Evolutionary conservation across 495 filamentous ascomycete genomes (phyloP).

Genomic region (Aspergillus sparsus): DNA sequence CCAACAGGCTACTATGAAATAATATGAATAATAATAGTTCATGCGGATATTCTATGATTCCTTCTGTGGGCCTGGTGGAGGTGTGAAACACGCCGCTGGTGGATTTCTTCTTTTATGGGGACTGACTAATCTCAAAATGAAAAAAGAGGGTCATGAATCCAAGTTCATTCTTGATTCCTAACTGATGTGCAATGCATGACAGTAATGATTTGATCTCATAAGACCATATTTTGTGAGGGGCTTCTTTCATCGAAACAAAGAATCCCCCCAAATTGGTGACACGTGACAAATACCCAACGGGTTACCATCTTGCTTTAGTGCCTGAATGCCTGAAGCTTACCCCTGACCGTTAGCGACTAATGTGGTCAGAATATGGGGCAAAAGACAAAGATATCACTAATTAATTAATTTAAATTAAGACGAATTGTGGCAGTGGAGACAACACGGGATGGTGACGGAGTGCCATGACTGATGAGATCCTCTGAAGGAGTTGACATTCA

Average conservation of each 20-base stretch:
- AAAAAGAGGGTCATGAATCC: slow-evolving; percentile 3
- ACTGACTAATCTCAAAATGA: not conserved
- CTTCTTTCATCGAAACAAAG: not conserved
- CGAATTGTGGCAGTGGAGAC: slow-evolving; percentile 6
- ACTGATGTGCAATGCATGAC: slow-evolving; percentile 2
- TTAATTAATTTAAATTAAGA: slow-evolving; percentile 12
- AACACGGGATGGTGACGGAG: slow-evolving; percentile 3
- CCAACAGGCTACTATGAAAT: too few relatives aligned
- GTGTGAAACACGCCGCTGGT: slow-evolving; percentile 11
- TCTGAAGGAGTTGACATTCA: not conserved
- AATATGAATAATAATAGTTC: not conserved
- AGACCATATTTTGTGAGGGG: not conserved
- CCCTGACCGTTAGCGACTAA: slow-evolving; percentile 10
- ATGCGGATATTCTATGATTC: not conserved
- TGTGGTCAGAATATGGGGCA: not conserved
- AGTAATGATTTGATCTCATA: not conserved
- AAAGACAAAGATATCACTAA: not conserved
- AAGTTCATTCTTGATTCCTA: not conserved
- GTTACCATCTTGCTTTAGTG: slow-evolving; percentile 4
- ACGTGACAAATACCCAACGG: not conserved
- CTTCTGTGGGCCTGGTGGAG: slow-evolving; percentile 14
- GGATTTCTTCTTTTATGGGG: slow-evolving; percentile 3
- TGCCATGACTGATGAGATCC: not conserved
- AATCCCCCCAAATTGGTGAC: not conserved
- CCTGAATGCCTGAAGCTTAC: slow-evolving; percentile 14